Conservation (phyloP, 179 eudicot genomes). For the Silene noctiflora region DNA sequence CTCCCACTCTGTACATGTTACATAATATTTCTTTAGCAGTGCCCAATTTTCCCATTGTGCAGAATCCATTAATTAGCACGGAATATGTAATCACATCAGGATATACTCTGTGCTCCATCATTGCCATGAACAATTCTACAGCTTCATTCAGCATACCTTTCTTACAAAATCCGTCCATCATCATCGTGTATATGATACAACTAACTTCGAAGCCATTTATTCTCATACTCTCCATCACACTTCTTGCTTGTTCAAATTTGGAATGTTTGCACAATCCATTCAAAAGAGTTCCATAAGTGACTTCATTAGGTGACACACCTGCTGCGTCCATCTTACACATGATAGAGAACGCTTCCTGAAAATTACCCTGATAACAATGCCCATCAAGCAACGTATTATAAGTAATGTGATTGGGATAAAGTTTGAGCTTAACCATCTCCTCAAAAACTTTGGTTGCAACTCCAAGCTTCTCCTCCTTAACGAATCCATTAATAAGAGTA, state of each 20-base stretch:
- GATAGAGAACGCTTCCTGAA: slow-evolving; percentile 56
- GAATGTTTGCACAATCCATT: slow-evolving; percentile 68
- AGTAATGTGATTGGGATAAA: slow-evolving; percentile 53
- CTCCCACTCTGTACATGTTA: slow-evolving; percentile 59
- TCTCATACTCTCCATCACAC: slow-evolving; percentile 55
- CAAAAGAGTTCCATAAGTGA: slow-evolving; percentile 66
- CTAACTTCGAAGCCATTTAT: slow-evolving; percentile 35
- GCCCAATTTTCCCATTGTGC: slow-evolving; percentile 45
- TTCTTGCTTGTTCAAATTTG: slow-evolving; percentile 54
- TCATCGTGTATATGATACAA: slow-evolving; percentile 48
- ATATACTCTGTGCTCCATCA: slow-evolving; percentile 45
- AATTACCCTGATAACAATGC: slow-evolving; percentile 47
- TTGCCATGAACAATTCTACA: slow-evolving; percentile 43
- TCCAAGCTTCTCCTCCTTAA: slow-evolving; percentile 61
- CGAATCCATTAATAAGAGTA: slow-evolving; percentile 71
- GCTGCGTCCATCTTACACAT: slow-evolving; percentile 53
- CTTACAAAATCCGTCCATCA: slow-evolving; percentile 69
- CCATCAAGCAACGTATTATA: slow-evolving; percentile 78
- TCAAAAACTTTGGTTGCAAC: slow-evolving; percentile 57
- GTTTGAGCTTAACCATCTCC: slow-evolving; percentile 56
- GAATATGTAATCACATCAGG: slow-evolving; percentile 77
- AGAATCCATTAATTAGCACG: slow-evolving; percentile 68
- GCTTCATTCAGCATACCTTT: slow-evolving; percentile 49
- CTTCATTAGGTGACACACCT: slow-evolving; percentile 58
- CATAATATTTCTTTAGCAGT: slow-evolving; percentile 61